These are phyloP conservation scores for Trichoderma koningii DNA, from an alignment of 2,329 filamentous ascomycete genomes.

Conservation along the genomic window DNA sequence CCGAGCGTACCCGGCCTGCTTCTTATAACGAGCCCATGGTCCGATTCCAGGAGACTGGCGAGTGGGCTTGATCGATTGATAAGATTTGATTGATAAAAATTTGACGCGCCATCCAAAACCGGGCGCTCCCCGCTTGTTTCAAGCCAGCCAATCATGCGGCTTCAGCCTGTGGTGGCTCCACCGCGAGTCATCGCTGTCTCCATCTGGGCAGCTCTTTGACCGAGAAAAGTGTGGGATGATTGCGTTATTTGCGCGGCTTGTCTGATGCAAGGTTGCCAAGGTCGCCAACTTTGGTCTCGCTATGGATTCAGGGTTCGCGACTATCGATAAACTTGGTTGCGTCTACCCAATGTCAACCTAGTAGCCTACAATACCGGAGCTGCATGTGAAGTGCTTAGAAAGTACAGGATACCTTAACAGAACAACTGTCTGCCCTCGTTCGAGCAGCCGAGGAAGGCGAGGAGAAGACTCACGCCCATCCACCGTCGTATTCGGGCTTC, in stretches of 20 bases:
- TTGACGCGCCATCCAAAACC: constrained; percentile 25
- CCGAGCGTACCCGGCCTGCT: constrained; percentile 32
- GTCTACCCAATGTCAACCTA: neutral
- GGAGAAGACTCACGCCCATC: neutral
- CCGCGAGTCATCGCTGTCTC: constrained; percentile 8
- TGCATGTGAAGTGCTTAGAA: no score
- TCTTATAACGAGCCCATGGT: constrained; percentile 33
- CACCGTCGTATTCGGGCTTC: constrained; percentile 16
- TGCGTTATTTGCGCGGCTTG: constrained; percentile 11
- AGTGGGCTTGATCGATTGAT: constrained; percentile 50
- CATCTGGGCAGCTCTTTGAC: constrained; percentile 9
- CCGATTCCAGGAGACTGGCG: constrained; percentile 40
- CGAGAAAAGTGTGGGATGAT: neutral
- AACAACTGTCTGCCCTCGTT: no score
- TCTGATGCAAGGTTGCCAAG: neutral
- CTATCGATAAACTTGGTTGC: constrained; percentile 1
- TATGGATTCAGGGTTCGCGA: neutral
- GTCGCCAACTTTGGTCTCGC: neutral
- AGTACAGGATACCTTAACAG: no score
- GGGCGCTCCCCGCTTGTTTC: neutral
- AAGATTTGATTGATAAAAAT: constrained; percentile 52
- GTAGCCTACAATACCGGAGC: no score
- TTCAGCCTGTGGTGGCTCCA: neutral
- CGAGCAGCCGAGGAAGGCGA: no score
- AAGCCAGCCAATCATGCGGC: neutral